Base-by-base conservation (phyloP, 176 grass and related monocot species). In the Hordeum vulgare region DNA sequence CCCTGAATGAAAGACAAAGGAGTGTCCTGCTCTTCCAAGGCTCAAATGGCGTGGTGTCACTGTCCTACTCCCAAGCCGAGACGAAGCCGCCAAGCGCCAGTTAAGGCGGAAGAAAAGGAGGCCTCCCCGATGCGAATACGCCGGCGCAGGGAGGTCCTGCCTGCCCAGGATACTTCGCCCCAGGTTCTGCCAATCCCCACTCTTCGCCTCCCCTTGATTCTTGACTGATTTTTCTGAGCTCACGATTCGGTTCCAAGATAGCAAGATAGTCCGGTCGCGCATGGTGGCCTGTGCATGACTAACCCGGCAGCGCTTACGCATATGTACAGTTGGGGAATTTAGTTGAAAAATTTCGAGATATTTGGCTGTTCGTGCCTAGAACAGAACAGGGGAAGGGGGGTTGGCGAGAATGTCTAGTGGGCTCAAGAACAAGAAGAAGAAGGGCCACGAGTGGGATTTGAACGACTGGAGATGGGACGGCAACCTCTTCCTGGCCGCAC, bases 401-500 rank as follows among this genome's bases (percentile, higher is more conserved):
- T 64, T 24, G 14, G 40, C 67, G 41, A 80, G 69, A 60, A 83
- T 79, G 80, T 15, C 84, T 1, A 12, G 64, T 11, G 90, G 35
- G 49, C 15, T 74, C 57, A 81, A 61, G 14, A 86, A 76, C 71
- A 91, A 47, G 60, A 79, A 85, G 73, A 79, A 85, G 66, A 92
- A 63, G 83, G 67, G 61, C 61, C 83, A 80, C 17, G 83, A 92
- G 11, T 92, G 90, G 90, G 75, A 89, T 60, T 54, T 92, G 86
- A 86, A 89, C 40, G 86, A 92, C 64, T 89, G 86, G 86, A 92
- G 79, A 37, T 92, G 90, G 90, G 86, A 92, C 39, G 3, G 39
- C 33, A 74, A 83, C 67, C 67, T 89, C 10, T 92, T 92, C 83
- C 67, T 86, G 28, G 92, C 89, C 53, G 89, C 71, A 14, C 77